Evolutionary conservation across 2,329 filamentous ascomycete species (phyloP).

Genomic region (Sporothrix pallida): DNA sequence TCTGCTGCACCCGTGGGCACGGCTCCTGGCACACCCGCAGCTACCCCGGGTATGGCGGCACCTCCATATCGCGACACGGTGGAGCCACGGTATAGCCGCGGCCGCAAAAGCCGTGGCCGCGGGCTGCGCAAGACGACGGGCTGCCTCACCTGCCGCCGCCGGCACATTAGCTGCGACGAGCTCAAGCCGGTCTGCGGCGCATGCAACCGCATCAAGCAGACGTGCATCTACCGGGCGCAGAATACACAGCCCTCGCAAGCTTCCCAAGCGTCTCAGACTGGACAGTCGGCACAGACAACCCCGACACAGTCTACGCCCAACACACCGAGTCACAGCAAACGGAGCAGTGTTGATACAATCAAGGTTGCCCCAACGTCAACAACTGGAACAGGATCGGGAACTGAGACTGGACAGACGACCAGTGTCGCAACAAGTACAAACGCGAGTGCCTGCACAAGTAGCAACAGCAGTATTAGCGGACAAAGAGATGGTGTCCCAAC

Average conservation of each 20-base stretch:
- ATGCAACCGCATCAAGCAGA: neutral
- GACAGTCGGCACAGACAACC: neutral
- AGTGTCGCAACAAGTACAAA: neutral
- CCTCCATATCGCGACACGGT: neutral
- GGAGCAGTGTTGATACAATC: neutral
- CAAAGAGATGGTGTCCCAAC: neutral
- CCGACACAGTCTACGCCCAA: neutral
- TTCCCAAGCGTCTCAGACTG: neutral
- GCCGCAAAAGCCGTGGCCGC: slow-evolving; percentile 1
- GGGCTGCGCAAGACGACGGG: neutral
- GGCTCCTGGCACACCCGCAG: too few species aligned
- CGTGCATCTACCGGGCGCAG: neutral
- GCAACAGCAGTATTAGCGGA: neutral
- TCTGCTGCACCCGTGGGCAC: too few species aligned
- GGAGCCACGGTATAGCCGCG: slow-evolving; percentile 7
- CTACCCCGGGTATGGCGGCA: neutral
- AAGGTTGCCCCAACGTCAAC: neutral
- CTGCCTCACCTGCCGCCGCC: slow-evolving; percentile 50
- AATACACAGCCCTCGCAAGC: neutral
- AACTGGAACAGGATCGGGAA: neutral
- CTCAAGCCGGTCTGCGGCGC: slow-evolving; percentile 28
- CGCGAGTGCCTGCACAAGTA: neutral
- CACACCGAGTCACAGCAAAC: neutral
- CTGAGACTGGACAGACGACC: neutral
- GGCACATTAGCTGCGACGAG: slow-evolving; percentile 59